Conservation (phyloP, 257 asterid genomes). For the Solanum chilense region DNA sequence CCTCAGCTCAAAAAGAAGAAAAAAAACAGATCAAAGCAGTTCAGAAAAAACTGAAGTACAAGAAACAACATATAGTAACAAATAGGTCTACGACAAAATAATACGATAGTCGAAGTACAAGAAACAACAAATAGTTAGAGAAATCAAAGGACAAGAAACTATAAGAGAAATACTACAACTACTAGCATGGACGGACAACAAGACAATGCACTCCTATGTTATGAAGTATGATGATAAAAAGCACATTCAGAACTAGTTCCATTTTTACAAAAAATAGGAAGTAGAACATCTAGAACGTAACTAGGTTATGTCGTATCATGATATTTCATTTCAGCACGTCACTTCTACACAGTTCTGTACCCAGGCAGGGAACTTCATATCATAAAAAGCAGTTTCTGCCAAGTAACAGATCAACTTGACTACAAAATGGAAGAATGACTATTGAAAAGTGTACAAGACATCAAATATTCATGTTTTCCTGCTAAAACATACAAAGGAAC, state of each 20-base stretch:
- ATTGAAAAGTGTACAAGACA: background rate
- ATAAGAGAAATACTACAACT: background rate
- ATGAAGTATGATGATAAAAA: background rate
- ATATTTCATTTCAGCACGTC: background rate
- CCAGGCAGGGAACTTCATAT: background rate
- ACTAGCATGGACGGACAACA: background rate
- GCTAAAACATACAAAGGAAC: background rate
- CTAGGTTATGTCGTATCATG: background rate
- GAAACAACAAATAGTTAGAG: background rate
- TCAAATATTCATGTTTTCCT: background rate
- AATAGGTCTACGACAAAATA: background rate
- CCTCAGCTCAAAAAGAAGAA: background rate
- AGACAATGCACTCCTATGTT: background rate
- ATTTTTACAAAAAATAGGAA: too few species aligned
- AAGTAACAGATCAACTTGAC: background rate
- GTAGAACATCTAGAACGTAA: background rate
- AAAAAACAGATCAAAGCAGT: background rate
- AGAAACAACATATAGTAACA: background rate
- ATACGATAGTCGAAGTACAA: background rate
- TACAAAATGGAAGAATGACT: background rate
- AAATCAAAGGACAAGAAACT: background rate
- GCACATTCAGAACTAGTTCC: background rate
- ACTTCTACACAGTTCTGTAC: background rate
- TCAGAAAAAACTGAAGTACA: background rate
- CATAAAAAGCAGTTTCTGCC: background rate